phyloP scores from a whole-genome alignment of 108 stramenopile species.

The Cyclostephanos invisitatus region DNA sequence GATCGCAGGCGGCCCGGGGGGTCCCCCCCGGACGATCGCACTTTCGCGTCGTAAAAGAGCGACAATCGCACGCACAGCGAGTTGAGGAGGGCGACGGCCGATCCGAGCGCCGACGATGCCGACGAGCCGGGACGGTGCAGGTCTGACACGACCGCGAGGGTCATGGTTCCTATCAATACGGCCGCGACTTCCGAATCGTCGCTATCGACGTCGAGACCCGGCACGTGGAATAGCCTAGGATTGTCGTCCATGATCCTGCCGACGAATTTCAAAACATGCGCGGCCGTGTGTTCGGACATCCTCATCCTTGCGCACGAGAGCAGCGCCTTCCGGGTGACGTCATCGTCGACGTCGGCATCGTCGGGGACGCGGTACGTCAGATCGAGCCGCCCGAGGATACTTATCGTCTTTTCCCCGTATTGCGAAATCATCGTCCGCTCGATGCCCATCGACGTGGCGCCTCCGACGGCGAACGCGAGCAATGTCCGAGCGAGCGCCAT shows the following conservation, averaged over 20 bases:
- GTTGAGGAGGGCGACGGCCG: conserved; percentile 66
- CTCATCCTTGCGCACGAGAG: conserved; percentile 57
- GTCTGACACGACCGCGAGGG: conserved; percentile 29
- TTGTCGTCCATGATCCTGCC: conserved; percentile 62
- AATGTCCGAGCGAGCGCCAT: conserved; percentile 43
- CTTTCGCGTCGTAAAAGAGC: conserved; percentile 47
- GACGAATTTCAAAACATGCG: conserved; percentile 47
- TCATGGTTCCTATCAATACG: conserved; percentile 47
- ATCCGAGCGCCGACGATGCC: conserved; percentile 41
- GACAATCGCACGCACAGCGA: conserved; percentile 56
- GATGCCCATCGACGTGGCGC: conserved; percentile 21
- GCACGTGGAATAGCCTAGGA: conserved; percentile 50
- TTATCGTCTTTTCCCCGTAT: conserved; percentile 30
- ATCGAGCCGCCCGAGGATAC: conserved; percentile 25
- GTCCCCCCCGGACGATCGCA: neutral
- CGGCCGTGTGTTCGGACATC: conserved; percentile 50
- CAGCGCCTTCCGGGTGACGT: conserved; percentile 24
- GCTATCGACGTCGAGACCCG: conserved; percentile 20
- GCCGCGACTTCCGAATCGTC: conserved; percentile 37
- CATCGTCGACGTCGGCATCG: conserved; percentile 11
- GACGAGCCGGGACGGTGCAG: conserved; percentile 43
- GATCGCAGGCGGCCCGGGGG: conserved; percentile 28
- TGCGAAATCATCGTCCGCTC: conserved; percentile 9
- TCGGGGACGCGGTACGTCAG: conserved; percentile 24
- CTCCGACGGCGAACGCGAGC: conserved; percentile 59